Conservation (phyloP, 1,284 basidiomycete species). For the Peniophora sp. region DNA sequence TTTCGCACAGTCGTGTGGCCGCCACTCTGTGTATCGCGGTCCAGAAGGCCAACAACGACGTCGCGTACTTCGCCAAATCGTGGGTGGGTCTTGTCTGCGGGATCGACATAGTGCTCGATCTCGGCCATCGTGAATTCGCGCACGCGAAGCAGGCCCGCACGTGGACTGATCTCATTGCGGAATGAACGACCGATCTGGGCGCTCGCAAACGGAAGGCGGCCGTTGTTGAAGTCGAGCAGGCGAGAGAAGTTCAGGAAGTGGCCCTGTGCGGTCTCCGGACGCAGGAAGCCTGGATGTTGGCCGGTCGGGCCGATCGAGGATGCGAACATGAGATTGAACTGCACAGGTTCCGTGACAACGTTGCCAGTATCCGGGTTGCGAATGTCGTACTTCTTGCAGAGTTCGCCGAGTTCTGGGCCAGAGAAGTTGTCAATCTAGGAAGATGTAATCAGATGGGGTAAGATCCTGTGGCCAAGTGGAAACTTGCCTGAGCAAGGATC, state of each 20-base stretch:
- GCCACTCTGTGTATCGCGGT: constrained; percentile 75
- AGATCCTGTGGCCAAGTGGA: neutral
- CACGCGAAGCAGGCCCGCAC: constrained; percentile 92
- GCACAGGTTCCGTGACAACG: constrained; percentile 85
- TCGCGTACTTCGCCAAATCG: constrained; percentile 81
- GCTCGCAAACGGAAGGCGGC: constrained; percentile 91
- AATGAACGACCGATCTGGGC: constrained; percentile 96
- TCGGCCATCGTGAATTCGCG: constrained; percentile 99
- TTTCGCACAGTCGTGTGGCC: constrained; percentile 64
- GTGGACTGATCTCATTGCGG: constrained; percentile 97
- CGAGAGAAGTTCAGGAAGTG: constrained; percentile 99
- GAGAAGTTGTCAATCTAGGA: constrained; percentile 90
- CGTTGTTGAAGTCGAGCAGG: constrained; percentile 97
- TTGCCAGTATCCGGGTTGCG: constrained; percentile 91
- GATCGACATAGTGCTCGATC: constrained; percentile 99
- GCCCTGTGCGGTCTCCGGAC: constrained; percentile 97
- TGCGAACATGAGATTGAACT: constrained; percentile 99
- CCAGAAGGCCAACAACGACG: constrained; percentile 71
- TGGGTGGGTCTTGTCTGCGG: constrained; percentile 83
- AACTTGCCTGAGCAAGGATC: constrained; percentile 76
- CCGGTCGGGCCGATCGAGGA: constrained; percentile 97
- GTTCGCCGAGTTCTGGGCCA: constrained; percentile 82
- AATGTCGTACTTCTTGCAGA: constrained; percentile 81
- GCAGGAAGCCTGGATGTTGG: constrained; percentile 92
- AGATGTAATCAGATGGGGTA: neutral